These are phyloP conservation scores for Betula pendula DNA, from an alignment of 306 rosid genomes.

Conservation along the genomic window DNA sequence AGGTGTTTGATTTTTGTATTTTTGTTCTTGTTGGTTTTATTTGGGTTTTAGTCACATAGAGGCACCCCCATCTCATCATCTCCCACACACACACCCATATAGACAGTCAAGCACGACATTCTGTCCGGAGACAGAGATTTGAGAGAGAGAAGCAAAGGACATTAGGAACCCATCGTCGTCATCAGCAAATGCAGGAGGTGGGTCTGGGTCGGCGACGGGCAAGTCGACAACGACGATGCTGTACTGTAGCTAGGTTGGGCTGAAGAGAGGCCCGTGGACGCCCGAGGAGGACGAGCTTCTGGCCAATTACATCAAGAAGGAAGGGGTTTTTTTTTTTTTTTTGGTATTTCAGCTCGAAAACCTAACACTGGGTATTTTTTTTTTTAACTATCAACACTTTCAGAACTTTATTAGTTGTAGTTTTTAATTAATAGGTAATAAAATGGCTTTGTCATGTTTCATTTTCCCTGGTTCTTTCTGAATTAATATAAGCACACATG, in stretches of 20 bases:
- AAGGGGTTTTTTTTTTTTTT: too few species aligned
- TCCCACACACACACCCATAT: too few species aligned
- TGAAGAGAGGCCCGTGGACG: constrained; percentile 91
- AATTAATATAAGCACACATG: background rate
- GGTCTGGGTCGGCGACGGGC: background rate
- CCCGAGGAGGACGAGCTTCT: constrained; percentile 68
- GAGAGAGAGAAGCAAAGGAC: background rate
- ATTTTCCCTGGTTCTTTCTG: background rate
- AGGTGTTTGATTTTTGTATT: too few species aligned
- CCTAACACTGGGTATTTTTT: too few species aligned
- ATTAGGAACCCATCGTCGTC: constrained; percentile 37
- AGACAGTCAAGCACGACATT: background rate
- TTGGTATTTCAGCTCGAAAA: too few species aligned
- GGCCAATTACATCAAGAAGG: constrained; percentile 51
- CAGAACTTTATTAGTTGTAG: background rate
- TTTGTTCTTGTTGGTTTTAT: too few species aligned
- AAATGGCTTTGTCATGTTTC: background rate
- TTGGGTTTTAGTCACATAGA: too few species aligned
- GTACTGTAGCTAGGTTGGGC: constrained; percentile 65
- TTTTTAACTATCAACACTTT: background rate
- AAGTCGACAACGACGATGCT: constrained; percentile 44
- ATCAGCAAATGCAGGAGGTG: background rate
- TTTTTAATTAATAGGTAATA: background rate
- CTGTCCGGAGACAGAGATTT: background rate
- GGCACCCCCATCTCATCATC: too few species aligned